phyloP scores from a whole-genome alignment of 139 green algal genomes.

The Micractinium conductrix region DNA sequence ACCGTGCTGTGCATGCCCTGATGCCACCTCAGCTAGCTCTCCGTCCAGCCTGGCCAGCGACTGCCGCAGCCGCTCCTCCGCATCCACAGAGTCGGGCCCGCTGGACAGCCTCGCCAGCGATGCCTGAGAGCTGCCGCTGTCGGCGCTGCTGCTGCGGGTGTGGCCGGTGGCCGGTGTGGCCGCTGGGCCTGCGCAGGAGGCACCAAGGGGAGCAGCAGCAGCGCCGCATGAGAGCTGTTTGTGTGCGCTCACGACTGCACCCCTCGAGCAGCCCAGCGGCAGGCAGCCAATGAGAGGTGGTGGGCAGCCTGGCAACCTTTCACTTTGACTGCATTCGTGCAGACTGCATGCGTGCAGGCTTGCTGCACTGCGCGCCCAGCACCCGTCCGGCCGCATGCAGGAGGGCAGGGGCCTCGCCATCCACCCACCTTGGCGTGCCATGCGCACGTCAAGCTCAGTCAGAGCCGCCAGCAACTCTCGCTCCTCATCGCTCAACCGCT shows the following conservation, averaged over 20 bases:
- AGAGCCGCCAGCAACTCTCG: neutral
- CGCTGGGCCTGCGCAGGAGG: neutral
- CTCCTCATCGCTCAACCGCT: neutral
- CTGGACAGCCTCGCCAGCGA: neutral
- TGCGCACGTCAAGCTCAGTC: neutral
- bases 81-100: neutral
- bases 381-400: too few species aligned
- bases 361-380: too few species aligned
- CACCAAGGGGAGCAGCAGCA: neutral
- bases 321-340: too few species aligned
- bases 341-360: too few species aligned
- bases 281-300: too few species aligned
- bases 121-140: neutral
- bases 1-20: neutral
- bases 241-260: too few species aligned
- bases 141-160: neutral
- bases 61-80: neutral
- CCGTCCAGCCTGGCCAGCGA: constrained; percentile 11
- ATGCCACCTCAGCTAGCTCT: neutral
- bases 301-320: too few species aligned
- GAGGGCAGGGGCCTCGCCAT: too few species aligned
- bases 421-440: neutral
- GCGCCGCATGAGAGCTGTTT: neutral
- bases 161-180: neutral
- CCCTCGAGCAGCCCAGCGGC: too few species aligned